These are phyloP conservation scores for Rhytidiadelphus loreus DNA, from an alignment of 225 moss, liverwort and hornwort species.

Conservation along the genomic window DNA sequence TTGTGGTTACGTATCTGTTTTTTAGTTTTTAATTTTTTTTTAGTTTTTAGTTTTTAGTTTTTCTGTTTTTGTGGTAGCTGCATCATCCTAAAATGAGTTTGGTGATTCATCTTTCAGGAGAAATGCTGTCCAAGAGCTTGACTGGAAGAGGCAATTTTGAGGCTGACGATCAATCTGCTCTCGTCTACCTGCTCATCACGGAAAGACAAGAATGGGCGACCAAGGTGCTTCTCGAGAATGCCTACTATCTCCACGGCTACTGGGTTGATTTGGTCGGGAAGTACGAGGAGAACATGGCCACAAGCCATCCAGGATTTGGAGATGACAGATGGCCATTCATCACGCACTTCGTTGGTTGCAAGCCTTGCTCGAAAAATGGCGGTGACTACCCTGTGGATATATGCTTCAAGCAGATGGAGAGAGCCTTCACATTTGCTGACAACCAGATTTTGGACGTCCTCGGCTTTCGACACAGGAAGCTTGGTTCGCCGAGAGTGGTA, in stretches of 20 bases:
- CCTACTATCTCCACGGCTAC: conserved; percentile 34
- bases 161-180: conserved; percentile 39
- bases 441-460: conserved; percentile 23
- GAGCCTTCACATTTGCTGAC: conserved; percentile 36
- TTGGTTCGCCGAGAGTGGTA: conserved; percentile 19
- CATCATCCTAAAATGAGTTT: neutral
- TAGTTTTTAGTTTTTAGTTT: too few relatives aligned
- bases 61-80: neutral
- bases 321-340: conserved; percentile 38
- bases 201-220: conserved; percentile 13
- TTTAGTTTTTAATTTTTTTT: too few relatives aligned
- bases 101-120: neutral
- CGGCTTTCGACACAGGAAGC: conserved; percentile 31
- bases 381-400: conserved; percentile 23
- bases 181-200: conserved; percentile 24
- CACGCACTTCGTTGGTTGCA: conserved; percentile 43
- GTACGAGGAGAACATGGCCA: conserved; percentile 23
- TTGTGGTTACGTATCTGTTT: too few relatives aligned
- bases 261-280: conserved; percentile 33
- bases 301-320: conserved; percentile 18
- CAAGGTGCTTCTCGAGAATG: conserved; percentile 24
- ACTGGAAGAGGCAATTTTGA: conserved; percentile 20
- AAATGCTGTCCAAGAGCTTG: conserved; percentile 17
- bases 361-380: conserved; percentile 23
- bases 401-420: conserved; percentile 36